These are phyloP conservation scores for Cutaneotrichosporon spelunceum DNA, from an alignment of 1,284 basidiomycete species.

Conservation along the genomic window DNA sequence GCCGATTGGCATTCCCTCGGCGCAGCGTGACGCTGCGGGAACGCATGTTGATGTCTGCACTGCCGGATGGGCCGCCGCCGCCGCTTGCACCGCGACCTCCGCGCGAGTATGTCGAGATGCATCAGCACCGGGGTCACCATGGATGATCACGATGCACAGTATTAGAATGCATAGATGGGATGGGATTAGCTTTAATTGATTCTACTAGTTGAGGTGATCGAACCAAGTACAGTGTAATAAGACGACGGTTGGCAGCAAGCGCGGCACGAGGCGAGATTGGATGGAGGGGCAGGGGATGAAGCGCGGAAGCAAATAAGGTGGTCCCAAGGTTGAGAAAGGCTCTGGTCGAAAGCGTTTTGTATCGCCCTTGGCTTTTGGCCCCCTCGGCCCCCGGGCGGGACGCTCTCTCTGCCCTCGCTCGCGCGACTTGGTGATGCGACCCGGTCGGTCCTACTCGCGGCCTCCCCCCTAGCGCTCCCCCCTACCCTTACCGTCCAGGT, in stretches of 20 bases:
- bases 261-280: neutral
- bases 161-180: neutral
- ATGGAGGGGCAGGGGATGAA: neutral
- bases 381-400: no score
- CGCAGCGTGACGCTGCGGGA: neutral
- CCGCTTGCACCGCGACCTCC: constrained; percentile 45
- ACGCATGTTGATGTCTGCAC: constrained; percentile 3
- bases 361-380: no score
- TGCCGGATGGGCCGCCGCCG: constrained; percentile 36
- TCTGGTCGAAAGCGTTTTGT: neutral
- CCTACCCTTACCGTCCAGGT: no score
- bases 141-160: no score
- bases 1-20: neutral
- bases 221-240: neutral
- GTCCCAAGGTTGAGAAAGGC: neutral
- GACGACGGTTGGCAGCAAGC: no score
- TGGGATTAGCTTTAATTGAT: neutral
- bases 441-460: no score
- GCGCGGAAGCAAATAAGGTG: neutral
- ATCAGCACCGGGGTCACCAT: neutral
- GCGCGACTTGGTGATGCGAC: no score
- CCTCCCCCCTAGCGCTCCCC: no score
- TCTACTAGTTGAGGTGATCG: neutral
- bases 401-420: no score
- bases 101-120: constrained; percentile 38